Conservation (phyloP, 2,329 filamentous ascomycete genomes). For the Ramichloridium luteum region DNA sequence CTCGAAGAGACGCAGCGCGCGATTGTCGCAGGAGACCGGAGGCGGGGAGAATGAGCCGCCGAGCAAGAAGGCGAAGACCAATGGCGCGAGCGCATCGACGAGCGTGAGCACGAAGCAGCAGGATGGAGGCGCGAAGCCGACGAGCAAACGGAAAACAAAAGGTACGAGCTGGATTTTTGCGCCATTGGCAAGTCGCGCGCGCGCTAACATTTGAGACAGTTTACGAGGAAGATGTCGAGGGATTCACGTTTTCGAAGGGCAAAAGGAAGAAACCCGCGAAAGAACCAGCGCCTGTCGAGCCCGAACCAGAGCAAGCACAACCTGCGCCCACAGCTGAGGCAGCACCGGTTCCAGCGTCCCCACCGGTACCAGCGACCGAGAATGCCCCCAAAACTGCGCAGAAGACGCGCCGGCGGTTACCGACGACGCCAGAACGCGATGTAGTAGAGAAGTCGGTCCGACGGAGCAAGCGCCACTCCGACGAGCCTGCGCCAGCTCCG, state of each 20-base stretch:
- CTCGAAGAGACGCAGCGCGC: slow-evolving; percentile 36
- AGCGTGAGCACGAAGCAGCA: slow-evolving; percentile 23
- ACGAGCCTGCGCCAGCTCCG: slow-evolving; percentile 27
- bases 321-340: slow-evolving; percentile 6
- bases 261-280: slow-evolving; percentile 20
- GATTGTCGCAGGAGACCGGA: slow-evolving; percentile 29
- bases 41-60: slow-evolving; percentile 32
- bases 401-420: slow-evolving; percentile 23
- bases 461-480: slow-evolving; percentile 35
- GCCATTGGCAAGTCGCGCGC: neutral
- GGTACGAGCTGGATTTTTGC: slow-evolving; percentile 11
- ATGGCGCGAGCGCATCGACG: slow-evolving; percentile 24
- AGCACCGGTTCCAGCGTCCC: slow-evolving; percentile 11
- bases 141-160: slow-evolving; percentile 26
- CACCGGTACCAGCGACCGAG: slow-evolving; percentile 10
- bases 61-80: slow-evolving; percentile 31
- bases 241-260: slow-evolving; percentile 36
- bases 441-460: slow-evolving; percentile 22
- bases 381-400: slow-evolving; percentile 17
- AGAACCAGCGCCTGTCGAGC: slow-evolving; percentile 3
- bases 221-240: slow-evolving; percentile 36
- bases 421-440: slow-evolving; percentile 24
- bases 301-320: slow-evolving; percentile 1
- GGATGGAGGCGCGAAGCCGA: slow-evolving; percentile 14
- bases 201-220: slow-evolving; percentile 11